phyloP scores from a whole-genome alignment of 495 filamentous ascomycete genomes.

The Amniculicola lignicola region DNA sequence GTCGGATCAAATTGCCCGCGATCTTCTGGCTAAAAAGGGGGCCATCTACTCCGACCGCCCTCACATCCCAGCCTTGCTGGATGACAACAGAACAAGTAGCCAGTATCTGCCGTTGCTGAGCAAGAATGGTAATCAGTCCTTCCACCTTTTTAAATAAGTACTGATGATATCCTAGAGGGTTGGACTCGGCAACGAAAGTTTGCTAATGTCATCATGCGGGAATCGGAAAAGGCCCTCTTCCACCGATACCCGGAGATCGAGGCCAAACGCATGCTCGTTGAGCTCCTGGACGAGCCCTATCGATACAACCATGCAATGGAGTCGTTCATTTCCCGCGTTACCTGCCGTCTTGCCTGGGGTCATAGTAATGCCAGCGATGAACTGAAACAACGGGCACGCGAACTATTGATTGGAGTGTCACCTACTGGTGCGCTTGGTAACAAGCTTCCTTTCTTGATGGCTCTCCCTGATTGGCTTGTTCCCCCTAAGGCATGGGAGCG shows the following conservation, averaged over 20 bases:
- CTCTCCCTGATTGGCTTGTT: slow-evolving; percentile 38
- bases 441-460: slow-evolving; percentile 44
- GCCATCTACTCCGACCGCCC: slow-evolving; percentile 63
- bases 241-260: slow-evolving; percentile 54
- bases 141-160: neutral
- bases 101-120: slow-evolving; percentile 56
- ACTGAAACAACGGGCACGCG: slow-evolving; percentile 55
- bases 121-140: slow-evolving; percentile 45
- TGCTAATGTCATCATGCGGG: slow-evolving; percentile 55
- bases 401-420: slow-evolving; percentile 56
- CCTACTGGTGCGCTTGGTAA: slow-evolving; percentile 54
- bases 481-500: slow-evolving; percentile 39
- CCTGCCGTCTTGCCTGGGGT: slow-evolving; percentile 59
- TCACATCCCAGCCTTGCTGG: slow-evolving; percentile 43
- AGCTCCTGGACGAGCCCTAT: slow-evolving; percentile 43
- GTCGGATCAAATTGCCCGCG: slow-evolving; percentile 53
- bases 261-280: slow-evolving; percentile 51
- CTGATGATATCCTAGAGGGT: slow-evolving; percentile 43
- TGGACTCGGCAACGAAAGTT: slow-evolving; percentile 60
- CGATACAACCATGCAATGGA: slow-evolving; percentile 56
- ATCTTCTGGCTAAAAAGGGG: slow-evolving; percentile 58
- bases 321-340: slow-evolving; percentile 58
- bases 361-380: slow-evolving; percentile 46
- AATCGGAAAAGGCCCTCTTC: slow-evolving; percentile 44
- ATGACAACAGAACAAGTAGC: slow-evolving; percentile 54